A percentile compares a stretch with the other conserved stretches of the same genome.
Evolutionary conservation across 2,329 filamentous ascomycete genomes (phyloP).

Genomic region (Trichoderma afroharzianum): DNA sequence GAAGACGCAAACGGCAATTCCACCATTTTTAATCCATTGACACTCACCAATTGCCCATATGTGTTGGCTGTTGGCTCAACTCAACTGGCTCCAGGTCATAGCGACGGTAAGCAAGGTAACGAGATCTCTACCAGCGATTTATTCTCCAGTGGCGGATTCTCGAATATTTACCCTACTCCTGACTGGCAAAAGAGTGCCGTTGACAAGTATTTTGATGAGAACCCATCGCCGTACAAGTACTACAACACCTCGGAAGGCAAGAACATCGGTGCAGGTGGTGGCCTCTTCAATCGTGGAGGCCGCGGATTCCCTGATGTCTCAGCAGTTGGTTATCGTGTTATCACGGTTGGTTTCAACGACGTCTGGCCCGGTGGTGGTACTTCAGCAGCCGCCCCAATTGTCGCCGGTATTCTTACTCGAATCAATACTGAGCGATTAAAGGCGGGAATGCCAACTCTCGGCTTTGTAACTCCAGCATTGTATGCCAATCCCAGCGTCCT

Average conservation of each 20-base stretch:
- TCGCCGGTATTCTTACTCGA: slow-evolving; percentile 29
- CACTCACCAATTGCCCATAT: slow-evolving; percentile 46
- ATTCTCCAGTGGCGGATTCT: slow-evolving; percentile 35
- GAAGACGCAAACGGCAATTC: slow-evolving; percentile 28
- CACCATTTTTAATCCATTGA: slow-evolving; percentile 36
- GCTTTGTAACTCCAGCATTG: not conserved
- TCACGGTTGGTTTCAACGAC: slow-evolving; percentile 40
- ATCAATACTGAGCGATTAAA: slow-evolving; percentile 26
- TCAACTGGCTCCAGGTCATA: slow-evolving; percentile 34
- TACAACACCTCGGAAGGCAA: slow-evolving; percentile 22
- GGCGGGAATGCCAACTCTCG: slow-evolving; percentile 20
- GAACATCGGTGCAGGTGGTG: slow-evolving; percentile 38
- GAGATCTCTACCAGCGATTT: not conserved
- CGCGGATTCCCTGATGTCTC: slow-evolving; percentile 46
- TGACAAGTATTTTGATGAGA: slow-evolving; percentile 35
- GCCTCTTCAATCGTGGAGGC: slow-evolving; percentile 38
- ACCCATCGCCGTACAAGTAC: slow-evolving; percentile 2
- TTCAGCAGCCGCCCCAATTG: slow-evolving; percentile 33
- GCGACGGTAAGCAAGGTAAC: not conserved
- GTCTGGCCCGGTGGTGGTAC: slow-evolving; percentile 48
- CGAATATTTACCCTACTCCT: slow-evolving; percentile 44
- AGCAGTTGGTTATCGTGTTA: slow-evolving; percentile 40
- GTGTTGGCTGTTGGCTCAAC: slow-evolving; percentile 49
- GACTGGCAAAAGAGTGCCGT: slow-evolving; percentile 44
- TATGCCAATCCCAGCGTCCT: not conserved